These are phyloP conservation scores for Akanthomyces uredinophilus DNA, from an alignment of 2,329 filamentous ascomycete species.

Conservation along the genomic window DNA sequence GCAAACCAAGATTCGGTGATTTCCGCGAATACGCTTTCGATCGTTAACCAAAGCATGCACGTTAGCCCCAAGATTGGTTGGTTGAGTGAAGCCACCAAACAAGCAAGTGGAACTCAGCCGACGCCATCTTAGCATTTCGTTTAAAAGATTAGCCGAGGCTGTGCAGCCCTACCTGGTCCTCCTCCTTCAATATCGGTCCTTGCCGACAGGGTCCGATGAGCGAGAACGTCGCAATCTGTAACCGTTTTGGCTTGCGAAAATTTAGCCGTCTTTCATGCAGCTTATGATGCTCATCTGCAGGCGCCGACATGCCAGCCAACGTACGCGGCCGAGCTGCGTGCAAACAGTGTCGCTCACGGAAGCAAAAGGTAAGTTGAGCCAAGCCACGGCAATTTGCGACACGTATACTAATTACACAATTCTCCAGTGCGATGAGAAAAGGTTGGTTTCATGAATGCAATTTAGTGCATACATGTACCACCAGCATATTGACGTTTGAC, in stretches of 20 bases:
- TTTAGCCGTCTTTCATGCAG: background rate
- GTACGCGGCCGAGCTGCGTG: slow-evolving; percentile 20
- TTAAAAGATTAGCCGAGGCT: background rate
- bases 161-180: too few relatives aligned
- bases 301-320: background rate
- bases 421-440: slow-evolving; percentile 14
- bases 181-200: background rate
- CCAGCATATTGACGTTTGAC: background rate
- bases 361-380: slow-evolving; percentile 18
- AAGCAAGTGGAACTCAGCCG: background rate
- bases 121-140: background rate
- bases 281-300: background rate
- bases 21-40: too few relatives aligned
- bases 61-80: background rate
- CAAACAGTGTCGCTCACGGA: slow-evolving; percentile 19
- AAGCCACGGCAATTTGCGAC: background rate
- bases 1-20: too few relatives aligned
- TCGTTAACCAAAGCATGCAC: too few relatives aligned
- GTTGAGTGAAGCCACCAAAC: background rate
- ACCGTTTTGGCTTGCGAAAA: background rate
- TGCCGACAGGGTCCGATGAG: too few relatives aligned
- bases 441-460: background rate
- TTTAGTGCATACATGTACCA: too few relatives aligned
- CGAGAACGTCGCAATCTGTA: background rate
- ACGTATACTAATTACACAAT: background rate